phyloP scores from a whole-genome alignment of 148 eudicot species.

The Hydrangea macrophylla region DNA sequence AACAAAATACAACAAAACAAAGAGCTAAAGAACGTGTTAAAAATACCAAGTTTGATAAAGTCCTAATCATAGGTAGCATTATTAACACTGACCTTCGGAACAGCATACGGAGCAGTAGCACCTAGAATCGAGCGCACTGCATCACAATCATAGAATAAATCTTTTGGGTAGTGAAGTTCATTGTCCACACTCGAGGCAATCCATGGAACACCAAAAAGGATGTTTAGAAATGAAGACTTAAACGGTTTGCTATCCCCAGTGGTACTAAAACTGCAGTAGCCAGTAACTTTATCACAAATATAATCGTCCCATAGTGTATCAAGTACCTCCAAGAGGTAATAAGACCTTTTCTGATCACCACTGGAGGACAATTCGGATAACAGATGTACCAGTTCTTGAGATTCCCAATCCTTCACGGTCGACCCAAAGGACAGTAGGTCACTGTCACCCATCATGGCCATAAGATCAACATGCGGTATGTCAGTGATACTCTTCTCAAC shows the following conservation, averaged over 20 bases:
- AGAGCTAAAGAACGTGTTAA: too few relatives aligned
- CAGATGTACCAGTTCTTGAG: conserved; percentile 57
- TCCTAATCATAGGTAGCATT: not conserved
- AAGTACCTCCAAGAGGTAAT: conserved; percentile 67
- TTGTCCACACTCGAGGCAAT: conserved; percentile 51
- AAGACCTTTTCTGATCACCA: conserved; percentile 42
- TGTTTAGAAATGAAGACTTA: conserved; percentile 55
- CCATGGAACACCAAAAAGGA: conserved; percentile 60
- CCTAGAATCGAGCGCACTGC: conserved; percentile 74
- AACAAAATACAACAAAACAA: not conserved
- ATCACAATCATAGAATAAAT: conserved; percentile 76
- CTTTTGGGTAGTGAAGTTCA: conserved; percentile 65
- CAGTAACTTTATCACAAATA: conserved; percentile 58
- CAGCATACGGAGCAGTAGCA: conserved; percentile 63
- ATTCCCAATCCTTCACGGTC: conserved; percentile 83
- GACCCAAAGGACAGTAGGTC: conserved; percentile 34
- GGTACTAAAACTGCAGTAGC: conserved; percentile 32
- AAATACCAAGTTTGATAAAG: not conserved
- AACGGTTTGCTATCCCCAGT: conserved; percentile 37
- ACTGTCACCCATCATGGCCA: conserved; percentile 31
- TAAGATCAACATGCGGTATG: conserved; percentile 29
- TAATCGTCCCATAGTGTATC: conserved; percentile 75
- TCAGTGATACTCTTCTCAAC: conserved; percentile 54
- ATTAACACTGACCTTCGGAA: conserved; percentile 77
- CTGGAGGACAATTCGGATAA: conserved; percentile 50